These are phyloP conservation scores for Sugiyamaella neomexicana DNA, from an alignment of 1,139 yeast genomes.

Conservation along the genomic window DNA sequence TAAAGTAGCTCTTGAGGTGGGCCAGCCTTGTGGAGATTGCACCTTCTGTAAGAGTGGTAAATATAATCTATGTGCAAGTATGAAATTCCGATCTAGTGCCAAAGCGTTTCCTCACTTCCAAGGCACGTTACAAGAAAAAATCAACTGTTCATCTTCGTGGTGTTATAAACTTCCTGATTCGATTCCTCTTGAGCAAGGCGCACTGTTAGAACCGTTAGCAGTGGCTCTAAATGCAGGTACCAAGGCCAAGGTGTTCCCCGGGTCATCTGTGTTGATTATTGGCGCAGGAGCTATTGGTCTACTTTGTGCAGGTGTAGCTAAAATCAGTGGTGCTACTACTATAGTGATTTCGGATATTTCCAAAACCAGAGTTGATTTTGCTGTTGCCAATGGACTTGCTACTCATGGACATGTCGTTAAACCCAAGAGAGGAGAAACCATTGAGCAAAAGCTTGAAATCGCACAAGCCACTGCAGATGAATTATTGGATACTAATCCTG, in stretches of 20 bases:
- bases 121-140: constrained; percentile 30
- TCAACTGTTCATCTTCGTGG: constrained; percentile 55
- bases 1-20: constrained; percentile 39
- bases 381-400: constrained; percentile 34
- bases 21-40: constrained; percentile 50
- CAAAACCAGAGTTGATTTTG: constrained; percentile 52
- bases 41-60: constrained; percentile 46
- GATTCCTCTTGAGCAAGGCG: constrained; percentile 77
- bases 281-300: constrained; percentile 92
- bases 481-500: constrained; percentile 19
- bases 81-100: constrained; percentile 32
- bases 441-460: constrained; percentile 31
- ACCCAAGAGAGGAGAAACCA: constrained; percentile 28
- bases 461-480: constrained; percentile 28
- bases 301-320: constrained; percentile 70
- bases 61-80: constrained; percentile 45
- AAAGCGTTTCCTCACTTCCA: constrained; percentile 32
- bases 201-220: constrained; percentile 77
- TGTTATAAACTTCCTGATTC: constrained; percentile 73
- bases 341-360: constrained; percentile 62
- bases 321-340: constrained; percentile 68
- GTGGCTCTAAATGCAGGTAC: constrained; percentile 81
- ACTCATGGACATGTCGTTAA: constrained; percentile 33
- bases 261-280: constrained; percentile 67
- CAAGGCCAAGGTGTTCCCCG: constrained; percentile 59